phyloP scores from a whole-genome alignment of 1,284 basidiomycete genomes.

The Sporisorium reilianum region DNA sequence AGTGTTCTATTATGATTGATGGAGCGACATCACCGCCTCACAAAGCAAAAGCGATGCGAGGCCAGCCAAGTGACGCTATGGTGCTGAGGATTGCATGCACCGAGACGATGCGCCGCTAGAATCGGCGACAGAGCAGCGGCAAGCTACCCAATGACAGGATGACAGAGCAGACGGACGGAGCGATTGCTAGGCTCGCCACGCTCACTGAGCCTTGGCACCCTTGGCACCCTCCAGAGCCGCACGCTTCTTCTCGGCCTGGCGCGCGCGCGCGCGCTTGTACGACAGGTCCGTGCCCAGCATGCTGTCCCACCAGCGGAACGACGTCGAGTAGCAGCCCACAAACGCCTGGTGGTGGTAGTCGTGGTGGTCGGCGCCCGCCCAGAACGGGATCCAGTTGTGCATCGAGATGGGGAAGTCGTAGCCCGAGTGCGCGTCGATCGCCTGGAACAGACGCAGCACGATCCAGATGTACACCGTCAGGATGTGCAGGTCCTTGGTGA shows the following conservation, averaged over 20 bases:
- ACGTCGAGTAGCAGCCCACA: slow-evolving; percentile 66
- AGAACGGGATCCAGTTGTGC: slow-evolving; percentile 92
- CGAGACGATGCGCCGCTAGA: background rate
- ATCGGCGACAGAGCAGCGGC: background rate
- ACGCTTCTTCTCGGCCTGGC: slow-evolving; percentile 64
- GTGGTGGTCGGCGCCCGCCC: slow-evolving; percentile 98
- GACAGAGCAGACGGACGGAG: no score
- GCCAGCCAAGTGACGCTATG: background rate
- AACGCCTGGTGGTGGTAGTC: slow-evolving; percentile 71
- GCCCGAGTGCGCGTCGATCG: slow-evolving; percentile 95
- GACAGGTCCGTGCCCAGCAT: slow-evolving; percentile 65
- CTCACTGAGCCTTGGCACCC: slow-evolving; percentile 39
- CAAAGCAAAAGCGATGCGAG: background rate
- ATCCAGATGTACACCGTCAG: slow-evolving; percentile 95
- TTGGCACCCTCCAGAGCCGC: slow-evolving; percentile 35
- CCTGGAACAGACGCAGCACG: slow-evolving; percentile 92
- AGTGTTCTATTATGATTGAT: slow-evolving; percentile 3
- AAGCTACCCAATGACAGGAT: background rate
- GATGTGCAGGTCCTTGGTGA: slow-evolving; percentile 77
- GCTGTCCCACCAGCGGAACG: slow-evolving; percentile 68
- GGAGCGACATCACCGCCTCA: background rate
- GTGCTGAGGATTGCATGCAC: background rate
- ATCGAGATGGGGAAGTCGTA: slow-evolving; percentile 84
- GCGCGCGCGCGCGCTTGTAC: slow-evolving; percentile 65
- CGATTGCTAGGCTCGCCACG: no score